Conservation (phyloP, 805 yeast species). For the Maudiozyma turicensis region DNA sequence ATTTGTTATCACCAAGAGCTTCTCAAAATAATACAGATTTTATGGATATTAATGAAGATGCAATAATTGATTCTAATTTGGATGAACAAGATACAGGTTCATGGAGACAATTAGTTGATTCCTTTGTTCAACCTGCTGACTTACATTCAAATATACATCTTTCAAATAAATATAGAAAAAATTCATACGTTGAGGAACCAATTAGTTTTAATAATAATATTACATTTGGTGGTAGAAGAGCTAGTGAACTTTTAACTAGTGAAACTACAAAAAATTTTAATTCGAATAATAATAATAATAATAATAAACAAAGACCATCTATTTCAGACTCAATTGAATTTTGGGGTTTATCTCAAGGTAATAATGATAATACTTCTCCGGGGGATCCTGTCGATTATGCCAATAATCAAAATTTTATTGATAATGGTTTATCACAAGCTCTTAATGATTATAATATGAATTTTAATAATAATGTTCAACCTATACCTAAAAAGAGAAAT, state of each 20-base stretch:
- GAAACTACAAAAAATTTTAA: conserved; percentile 4
- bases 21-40: background rate
- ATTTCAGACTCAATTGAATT: conserved; percentile 23
- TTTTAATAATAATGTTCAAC: conserved; percentile 2
- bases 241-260: conserved; percentile 9
- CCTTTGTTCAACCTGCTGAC: background rate
- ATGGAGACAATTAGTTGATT: background rate
- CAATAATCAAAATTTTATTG: background rate
- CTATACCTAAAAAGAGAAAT: conserved; percentile 2
- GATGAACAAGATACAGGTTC: background rate
- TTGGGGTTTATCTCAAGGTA: conserved; percentile 18
- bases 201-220: background rate
- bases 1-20: background rate
- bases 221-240: conserved; percentile 2
- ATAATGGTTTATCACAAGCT: conserved; percentile 16
- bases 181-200: background rate
- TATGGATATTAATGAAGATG: background rate
- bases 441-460: conserved; percentile 22
- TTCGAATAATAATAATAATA: conserved; percentile 7
- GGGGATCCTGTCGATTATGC: background rate
- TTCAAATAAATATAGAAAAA: background rate
- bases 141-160: background rate
- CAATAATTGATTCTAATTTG: background rate
- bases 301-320: conserved; percentile 17
- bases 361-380: background rate